Evolutionary conservation across 176 grass and related monocot genomes (phyloP).

Genomic region (Poa pratensis): DNA sequence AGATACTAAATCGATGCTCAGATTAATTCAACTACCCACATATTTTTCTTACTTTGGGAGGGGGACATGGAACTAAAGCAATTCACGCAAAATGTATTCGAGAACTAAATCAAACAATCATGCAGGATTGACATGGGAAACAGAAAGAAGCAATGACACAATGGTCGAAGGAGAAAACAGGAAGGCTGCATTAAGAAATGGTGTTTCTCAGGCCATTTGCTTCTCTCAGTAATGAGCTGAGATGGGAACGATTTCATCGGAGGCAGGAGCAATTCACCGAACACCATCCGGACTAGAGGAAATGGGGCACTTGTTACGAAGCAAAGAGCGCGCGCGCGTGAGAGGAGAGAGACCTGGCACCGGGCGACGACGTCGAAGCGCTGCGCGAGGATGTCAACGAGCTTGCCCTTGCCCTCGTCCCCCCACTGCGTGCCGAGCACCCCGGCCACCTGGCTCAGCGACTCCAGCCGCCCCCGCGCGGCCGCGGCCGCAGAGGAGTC

Average conservation of each 20-base stretch:
- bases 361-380: constrained; percentile 89
- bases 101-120: neutral
- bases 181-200: neutral
- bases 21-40: constrained; percentile 5
- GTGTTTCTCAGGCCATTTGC: no score
- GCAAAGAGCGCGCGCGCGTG: neutral
- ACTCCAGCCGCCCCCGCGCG: constrained; percentile 58
- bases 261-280: constrained; percentile 34
- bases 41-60: neutral
- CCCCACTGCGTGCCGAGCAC: constrained; percentile 96
- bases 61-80: no score
- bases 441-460: constrained; percentile 86
- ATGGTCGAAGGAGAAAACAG: neutral
- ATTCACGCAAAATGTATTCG: no score
- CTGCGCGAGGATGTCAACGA: constrained; percentile 80
- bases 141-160: neutral
- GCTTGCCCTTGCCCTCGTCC: constrained; percentile 93
- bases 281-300: constrained; percentile 11
- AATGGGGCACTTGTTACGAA: neutral
- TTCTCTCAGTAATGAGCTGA: no score
- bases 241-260: no score
- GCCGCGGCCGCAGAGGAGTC: constrained; percentile 39
- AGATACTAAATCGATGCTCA: neutral
- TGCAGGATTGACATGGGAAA: neutral
- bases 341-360: constrained; percentile 53